phyloP scores from a whole-genome alignment of 225 moss, liverwort and hornwort species.

The Sphagnum tenellum region DNA sequence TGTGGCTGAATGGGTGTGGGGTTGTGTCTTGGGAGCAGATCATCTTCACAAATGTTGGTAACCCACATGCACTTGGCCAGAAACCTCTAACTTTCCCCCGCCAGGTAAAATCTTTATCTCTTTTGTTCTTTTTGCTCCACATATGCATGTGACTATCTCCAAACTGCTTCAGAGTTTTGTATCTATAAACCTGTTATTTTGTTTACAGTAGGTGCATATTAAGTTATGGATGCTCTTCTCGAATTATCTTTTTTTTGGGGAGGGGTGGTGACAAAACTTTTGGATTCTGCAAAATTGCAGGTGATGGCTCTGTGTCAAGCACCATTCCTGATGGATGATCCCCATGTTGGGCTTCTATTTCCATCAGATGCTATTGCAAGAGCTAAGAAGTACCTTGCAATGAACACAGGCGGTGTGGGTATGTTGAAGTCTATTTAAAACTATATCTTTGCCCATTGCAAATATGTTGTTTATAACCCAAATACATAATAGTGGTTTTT shows the following conservation, averaged over 20 bases:
- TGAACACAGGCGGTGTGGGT: slow-evolving; percentile 89
- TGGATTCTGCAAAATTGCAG: slow-evolving; percentile 17
- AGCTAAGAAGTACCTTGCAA: slow-evolving; percentile 68
- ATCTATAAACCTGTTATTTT: too few species aligned
- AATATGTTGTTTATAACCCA: too few species aligned
- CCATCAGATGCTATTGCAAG: slow-evolving; percentile 70
- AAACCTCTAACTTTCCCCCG: slow-evolving; percentile 89
- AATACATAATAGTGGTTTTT: too few species aligned
- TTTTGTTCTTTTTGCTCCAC: too few species aligned
- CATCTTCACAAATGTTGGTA: slow-evolving; percentile 90
- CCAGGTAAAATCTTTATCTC: slow-evolving; percentile 32
- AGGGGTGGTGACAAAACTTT: neutral
- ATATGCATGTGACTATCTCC: too few species aligned
- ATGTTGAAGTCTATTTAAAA: slow-evolving; percentile 5
- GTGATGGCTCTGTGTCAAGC: slow-evolving; percentile 95
- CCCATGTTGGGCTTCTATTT: slow-evolving; percentile 53
- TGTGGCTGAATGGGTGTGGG: slow-evolving; percentile 1
- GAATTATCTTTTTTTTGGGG: neutral
- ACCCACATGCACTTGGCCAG: slow-evolving; percentile 90
- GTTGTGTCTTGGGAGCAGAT: slow-evolving; percentile 33
- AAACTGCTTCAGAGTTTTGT: neutral
- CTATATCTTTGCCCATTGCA: too few species aligned
- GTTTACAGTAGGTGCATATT: too few species aligned
- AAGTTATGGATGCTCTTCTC: too few species aligned
- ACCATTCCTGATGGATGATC: slow-evolving; percentile 79